A percentile compares a stretch with the other conserved stretches of the same genome.
phyloP scores from a whole-genome alignment of 2,329 filamentous ascomycete species.

The Nectriaceae sp. region DNA sequence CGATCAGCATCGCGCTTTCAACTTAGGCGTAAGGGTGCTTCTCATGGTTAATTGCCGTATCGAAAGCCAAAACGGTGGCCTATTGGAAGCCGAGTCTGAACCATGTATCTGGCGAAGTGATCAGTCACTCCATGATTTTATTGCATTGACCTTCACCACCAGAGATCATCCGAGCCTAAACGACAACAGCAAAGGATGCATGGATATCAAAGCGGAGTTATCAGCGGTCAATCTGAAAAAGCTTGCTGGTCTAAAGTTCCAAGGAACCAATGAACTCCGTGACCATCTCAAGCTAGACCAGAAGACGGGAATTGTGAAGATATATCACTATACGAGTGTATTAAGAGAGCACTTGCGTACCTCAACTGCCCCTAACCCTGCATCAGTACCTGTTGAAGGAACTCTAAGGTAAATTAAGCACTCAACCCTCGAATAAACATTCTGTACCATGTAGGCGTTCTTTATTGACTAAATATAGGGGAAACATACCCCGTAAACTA shows the following conservation, averaged over 20 bases:
- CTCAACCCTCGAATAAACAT: no score
- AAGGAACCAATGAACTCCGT: conserved; percentile 1
- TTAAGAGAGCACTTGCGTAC: conserved; percentile 3
- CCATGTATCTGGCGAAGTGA: background rate
- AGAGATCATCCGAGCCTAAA: background rate
- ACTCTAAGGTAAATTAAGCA: no score
- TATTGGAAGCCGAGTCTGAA: conserved; percentile 2
- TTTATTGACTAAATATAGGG: no score
- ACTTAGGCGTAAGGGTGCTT: conserved; percentile 2
- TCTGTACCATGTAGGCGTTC: no score
- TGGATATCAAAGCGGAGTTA: background rate
- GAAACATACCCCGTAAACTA: no score
- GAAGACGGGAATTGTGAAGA: background rate
- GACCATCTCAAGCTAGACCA: conserved; percentile 4
- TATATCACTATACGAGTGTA: conserved; percentile 6
- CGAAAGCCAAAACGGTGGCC: background rate
- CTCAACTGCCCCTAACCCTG: no score
- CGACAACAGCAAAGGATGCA: background rate
- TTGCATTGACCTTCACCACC: background rate
- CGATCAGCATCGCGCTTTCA: conserved; percentile 4
- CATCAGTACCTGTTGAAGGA: no score
- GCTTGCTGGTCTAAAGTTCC: conserved; percentile 1
- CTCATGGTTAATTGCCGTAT: conserved; percentile 1
- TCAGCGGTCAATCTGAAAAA: background rate
- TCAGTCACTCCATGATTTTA: background rate